These are phyloP conservation scores for Neurospora pannonica DNA, from an alignment of 495 filamentous ascomycete genomes.

Conservation along the genomic window DNA sequence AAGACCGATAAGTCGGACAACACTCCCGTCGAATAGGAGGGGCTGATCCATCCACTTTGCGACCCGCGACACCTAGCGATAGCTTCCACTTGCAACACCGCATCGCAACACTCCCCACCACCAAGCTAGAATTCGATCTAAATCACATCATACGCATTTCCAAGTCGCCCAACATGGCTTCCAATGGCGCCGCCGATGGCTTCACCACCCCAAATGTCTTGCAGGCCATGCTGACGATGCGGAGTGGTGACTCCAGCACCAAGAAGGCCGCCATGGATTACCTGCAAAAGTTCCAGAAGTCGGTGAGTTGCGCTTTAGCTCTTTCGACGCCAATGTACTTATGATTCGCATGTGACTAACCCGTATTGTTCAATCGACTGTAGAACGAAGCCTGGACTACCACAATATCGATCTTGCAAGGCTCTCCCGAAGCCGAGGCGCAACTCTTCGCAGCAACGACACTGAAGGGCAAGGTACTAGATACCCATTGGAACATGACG, in stretches of 20 bases:
- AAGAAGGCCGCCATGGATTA: slow-evolving; percentile 87
- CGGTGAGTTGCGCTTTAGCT: slow-evolving; percentile 49
- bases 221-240: slow-evolving; percentile 82
- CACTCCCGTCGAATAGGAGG: slow-evolving; percentile 6
- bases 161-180: slow-evolving; percentile 48
- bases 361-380: not conserved
- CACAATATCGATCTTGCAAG: slow-evolving; percentile 76
- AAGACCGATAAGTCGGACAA: not conserved
- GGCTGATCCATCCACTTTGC: slow-evolving; percentile 7
- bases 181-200: slow-evolving; percentile 54
- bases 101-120: not conserved
- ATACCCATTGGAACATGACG: not conserved
- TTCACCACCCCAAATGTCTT: slow-evolving; percentile 69
- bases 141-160: not conserved
- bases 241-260: slow-evolving; percentile 68
- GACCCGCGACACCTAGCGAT: not conserved
- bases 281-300: slow-evolving; percentile 96
- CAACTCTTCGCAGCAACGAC: slow-evolving; percentile 96
- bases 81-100: slow-evolving; percentile 1
- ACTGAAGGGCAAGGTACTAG: slow-evolving; percentile 85
- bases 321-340: not conserved
- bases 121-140: not conserved
- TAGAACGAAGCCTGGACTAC: slow-evolving; percentile 85
- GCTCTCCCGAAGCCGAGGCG: slow-evolving; percentile 63
- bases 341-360: not conserved